Base-by-base conservation (phyloP, 257 asterid genomes). In the Plantago major region DNA sequence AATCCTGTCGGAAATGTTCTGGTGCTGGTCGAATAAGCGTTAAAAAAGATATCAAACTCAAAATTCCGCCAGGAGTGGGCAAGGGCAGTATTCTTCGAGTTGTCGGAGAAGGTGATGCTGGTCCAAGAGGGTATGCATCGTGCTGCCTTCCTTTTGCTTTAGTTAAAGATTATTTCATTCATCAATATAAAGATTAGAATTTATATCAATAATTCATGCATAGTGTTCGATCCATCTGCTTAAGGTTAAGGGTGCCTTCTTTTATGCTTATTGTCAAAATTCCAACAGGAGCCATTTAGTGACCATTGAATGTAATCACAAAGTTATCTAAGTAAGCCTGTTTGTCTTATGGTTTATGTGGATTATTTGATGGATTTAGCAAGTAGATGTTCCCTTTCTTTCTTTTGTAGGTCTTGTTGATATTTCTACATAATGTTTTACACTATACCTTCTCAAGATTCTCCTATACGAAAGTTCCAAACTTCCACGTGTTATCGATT, bases 41-140 rank as follows among this genome's bases (percentile, higher is more conserved):
- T 67, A 89, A 74, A 74, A 93, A 89, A 78, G 95, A 85, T 68
- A 83, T 93, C 71, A 93, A 89, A 79, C 92, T 93, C 68, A 93
- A 93, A 83, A 82, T 93, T 68, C 99, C 99, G 73, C 97, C 99
- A 65, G 97, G 99, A 67, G 97, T 93, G 42, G 81, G 88, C 94
- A 85, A 80, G 78, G 99, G 99, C 67, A 93, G 97, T 74, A 85
- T 93, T 66, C 97, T 93, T 58, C 83, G 97, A 74, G 99, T 93
- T 80, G 83, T 89, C 56, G 97, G 97, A 73, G 99, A 93, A 81
- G 99, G 99, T 51, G 99, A 93, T 73, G 94, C 99, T 11, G 97
- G 97, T 66, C 87, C 91, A 70, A 89, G 78, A 79, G 97, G 99
- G 99, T 93, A 89, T 57, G 79, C 51, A 22, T 61, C 30, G 14